These are phyloP conservation scores for Jamesozyma lodderae DNA, from an alignment of 805 yeast species.

Conservation along the genomic window DNA sequence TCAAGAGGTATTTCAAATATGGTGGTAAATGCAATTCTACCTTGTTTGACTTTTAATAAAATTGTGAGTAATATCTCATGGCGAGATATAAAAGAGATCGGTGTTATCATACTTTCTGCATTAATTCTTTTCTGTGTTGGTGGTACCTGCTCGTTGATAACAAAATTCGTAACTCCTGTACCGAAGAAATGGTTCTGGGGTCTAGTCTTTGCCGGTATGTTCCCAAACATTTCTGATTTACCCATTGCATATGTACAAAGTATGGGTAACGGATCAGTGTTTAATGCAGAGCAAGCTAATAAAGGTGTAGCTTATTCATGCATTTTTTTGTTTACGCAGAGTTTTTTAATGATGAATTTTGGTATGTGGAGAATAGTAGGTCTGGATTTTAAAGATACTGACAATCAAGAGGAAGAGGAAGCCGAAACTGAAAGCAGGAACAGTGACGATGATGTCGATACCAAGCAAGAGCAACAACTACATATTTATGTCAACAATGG, in stretches of 20 bases:
- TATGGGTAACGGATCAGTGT: constrained; percentile 49
- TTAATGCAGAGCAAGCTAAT: constrained; percentile 46
- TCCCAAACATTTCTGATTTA: constrained; percentile 73
- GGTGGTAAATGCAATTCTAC: constrained; percentile 60
- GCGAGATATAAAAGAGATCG: constrained; percentile 60
- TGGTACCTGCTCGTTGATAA: constrained; percentile 32
- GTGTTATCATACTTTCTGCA: constrained; percentile 48
- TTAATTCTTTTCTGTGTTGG: constrained; percentile 40
- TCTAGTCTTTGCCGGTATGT: constrained; percentile 56
- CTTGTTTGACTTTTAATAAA: constrained; percentile 68
- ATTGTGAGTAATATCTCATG: constrained; percentile 59
- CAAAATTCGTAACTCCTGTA: constrained; percentile 42
- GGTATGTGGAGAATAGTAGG: constrained; percentile 68
- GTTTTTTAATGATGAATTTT: constrained; percentile 59
- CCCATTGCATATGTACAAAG: constrained; percentile 81
- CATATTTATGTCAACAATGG: neutral
- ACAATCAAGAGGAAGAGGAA: constrained; percentile 11
- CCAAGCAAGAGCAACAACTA: neutral
- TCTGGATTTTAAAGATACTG: constrained; percentile 49
- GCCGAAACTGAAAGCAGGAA: neutral
- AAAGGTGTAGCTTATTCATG: constrained; percentile 77
- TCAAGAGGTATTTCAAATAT: constrained; percentile 62
- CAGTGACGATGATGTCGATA: neutral
- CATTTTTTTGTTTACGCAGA: constrained; percentile 58
- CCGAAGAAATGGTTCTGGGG: constrained; percentile 79